phyloP scores from a whole-genome alignment of 2,329 filamentous ascomycete species.

The Apiospora koreana region DNA sequence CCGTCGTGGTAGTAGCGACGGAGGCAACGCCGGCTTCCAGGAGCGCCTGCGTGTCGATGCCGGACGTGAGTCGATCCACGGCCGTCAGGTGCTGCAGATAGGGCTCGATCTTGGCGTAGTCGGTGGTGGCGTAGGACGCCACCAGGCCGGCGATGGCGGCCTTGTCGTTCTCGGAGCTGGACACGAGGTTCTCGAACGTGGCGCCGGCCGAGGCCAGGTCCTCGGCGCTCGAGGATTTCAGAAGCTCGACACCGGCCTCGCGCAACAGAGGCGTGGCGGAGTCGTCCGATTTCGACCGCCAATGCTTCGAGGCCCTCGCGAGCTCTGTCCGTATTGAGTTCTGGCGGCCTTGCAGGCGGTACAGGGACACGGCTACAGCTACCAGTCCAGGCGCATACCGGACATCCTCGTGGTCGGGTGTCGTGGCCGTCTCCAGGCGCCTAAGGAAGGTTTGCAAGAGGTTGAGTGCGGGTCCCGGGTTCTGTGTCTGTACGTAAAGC shows the following conservation, averaged over 20 bases:
- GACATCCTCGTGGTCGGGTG: slow-evolving; percentile 62
- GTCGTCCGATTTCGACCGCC: slow-evolving; percentile 63
- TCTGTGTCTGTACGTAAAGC: slow-evolving; percentile 72
- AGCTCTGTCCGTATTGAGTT: slow-evolving; percentile 72
- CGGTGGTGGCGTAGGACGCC: slow-evolving; percentile 70
- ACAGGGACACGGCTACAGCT: slow-evolving; percentile 76
- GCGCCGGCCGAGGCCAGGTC: slow-evolving; percentile 72
- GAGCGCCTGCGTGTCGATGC: slow-evolving; percentile 62
- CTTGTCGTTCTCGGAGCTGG: slow-evolving; percentile 65
- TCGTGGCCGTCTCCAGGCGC: slow-evolving; percentile 64
- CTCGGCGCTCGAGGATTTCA: slow-evolving; percentile 69
- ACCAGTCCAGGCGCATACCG: slow-evolving; percentile 85
- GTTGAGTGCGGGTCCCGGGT: slow-evolving; percentile 72
- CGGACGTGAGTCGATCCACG: slow-evolving; percentile 60
- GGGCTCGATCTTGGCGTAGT: slow-evolving; percentile 56
- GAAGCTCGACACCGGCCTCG: slow-evolving; percentile 79
- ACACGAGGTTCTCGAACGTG: slow-evolving; percentile 75
- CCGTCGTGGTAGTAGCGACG: slow-evolving; percentile 40
- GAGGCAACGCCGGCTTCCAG: slow-evolving; percentile 66
- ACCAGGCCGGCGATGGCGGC: slow-evolving; percentile 81
- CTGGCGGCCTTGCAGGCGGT: slow-evolving; percentile 74
- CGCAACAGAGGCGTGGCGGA: slow-evolving; percentile 68
- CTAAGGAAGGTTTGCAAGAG: slow-evolving; percentile 75
- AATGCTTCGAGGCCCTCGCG: slow-evolving; percentile 77
- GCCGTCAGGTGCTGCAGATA: slow-evolving; percentile 61